Base-by-base conservation (phyloP, 345 rosid genomes). In the Eucalyptus polyanthemos region DNA sequence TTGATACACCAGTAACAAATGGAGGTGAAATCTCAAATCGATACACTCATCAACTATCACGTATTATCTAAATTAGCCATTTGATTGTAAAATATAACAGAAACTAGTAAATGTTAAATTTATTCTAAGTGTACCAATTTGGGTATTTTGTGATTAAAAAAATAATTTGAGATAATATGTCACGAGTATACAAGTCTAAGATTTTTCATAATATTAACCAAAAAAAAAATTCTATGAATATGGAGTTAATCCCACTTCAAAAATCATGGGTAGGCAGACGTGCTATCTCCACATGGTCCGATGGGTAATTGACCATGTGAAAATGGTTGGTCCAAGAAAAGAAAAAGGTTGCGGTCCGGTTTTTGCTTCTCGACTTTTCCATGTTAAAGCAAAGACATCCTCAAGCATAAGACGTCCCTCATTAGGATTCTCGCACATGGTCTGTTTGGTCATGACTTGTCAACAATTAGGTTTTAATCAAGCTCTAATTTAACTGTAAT, bases 1-100 rank as follows among this genome's bases (percentile, higher is more conserved):
- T 53, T 8, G 11, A 53, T 53, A 53, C 5, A 53, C 0, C 0
- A 0, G 2, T 53, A 2, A 53, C 58, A 19, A 21, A 53, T 9
- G 11, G 5, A 53, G 1, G 25, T 53, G 11, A 53, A 53, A 53
- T 53, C 2, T 53, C 58, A 53, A 53, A 53, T 4, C 4, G 25
- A 4, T 53, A 53, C 11, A 53, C 4, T 1, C 2, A 2, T 53
- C 25, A 53, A 53, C 25, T 53, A 8, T 21, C 11, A 53, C 11
- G 5, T 53, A 53, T 53, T 53, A 53, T 53, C 24, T 53, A 53
- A 53, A 53, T 53, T 19, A 53, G 11, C 25, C 58, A 53, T 53
- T 53, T 53, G 58, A 53, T 0, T 21, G 1, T 53, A 53, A 53
- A 56, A 11, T 56, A 24, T 56, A 56, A 56, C 1, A 0, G 3